Evolutionary conservation across 176 grass and related monocot genomes (phyloP), one percentile per base, ranked within the genome.

Genomic region (Carex pumila): DNA sequence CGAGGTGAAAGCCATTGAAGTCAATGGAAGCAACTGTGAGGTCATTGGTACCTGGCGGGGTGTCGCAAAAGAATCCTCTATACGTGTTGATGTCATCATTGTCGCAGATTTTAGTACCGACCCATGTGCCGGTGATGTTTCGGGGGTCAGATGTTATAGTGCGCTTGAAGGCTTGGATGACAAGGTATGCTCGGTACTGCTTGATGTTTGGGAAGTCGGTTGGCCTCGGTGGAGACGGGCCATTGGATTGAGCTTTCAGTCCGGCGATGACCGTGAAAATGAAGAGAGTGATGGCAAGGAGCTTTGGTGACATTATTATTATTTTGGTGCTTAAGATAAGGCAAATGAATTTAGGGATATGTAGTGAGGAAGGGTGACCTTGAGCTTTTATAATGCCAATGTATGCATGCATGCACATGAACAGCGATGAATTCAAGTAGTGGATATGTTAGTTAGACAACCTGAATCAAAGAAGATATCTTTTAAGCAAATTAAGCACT

Each of bases 61-160:
- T 54, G n/a, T 91, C 86, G 85, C 91, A 97, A 88, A 73, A 97
- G 84, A 94, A 94, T n/a, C 91, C 91, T 81, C 17, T 84, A 84
- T 93, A 93, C n/a, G 25, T 43, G 85, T 0, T 3, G 79, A 66
- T 81, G 72, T 71, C 61, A 2, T 2, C 2, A 65, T 80, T 88
- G 79, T 74, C 80, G 67, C 94, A 97, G 21, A 90, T 30, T 0
- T 78, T 15, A 61, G 53, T 0, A 30, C 91, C 94, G 12, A 59
- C 57, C 94, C 94, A 97, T 3, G 90, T 64, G 22, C 13, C 10
- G 74, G 86, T 90, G 54, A 92, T 77, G 49, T 74, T 58, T 0
- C 3, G 14, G 1, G 90, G 90, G 83, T 94, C 86, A 11, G 25
- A 79, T n/a, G 90, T 94, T 89, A 97, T 85, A n/a, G 63, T 92